phyloP scores from a whole-genome alignment of 1,284 basidiomycete genomes.

The Cutaneotrichosporon daszewskae region DNA sequence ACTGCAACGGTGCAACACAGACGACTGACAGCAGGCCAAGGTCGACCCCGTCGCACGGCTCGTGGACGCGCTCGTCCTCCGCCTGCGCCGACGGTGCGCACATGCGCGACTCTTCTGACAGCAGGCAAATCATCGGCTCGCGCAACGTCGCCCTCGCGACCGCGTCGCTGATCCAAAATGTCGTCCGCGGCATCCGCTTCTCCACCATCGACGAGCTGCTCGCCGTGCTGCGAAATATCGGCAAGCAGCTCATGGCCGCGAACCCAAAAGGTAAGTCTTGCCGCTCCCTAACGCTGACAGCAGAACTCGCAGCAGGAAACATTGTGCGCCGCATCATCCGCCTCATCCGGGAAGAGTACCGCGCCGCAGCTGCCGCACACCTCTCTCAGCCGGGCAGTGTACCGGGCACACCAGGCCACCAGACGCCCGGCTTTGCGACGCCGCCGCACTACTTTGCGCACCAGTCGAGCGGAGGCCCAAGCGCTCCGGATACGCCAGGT shows the following conservation, averaged over 20 bases:
- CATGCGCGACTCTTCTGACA: constrained; percentile 1
- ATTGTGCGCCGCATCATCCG: constrained; percentile 86
- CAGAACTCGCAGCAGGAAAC: constrained; percentile 91
- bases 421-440: constrained; percentile 38
- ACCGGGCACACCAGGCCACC: constrained; percentile 40
- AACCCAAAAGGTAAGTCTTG: constrained; percentile 75
- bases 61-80: constrained; percentile 62
- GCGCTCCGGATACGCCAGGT: constrained; percentile 9
- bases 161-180: constrained; percentile 75
- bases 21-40: constrained; percentile 10
- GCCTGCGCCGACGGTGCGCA: constrained; percentile 62
- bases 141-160: constrained; percentile 84
- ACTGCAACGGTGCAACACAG: background rate
- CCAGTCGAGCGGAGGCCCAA: background rate
- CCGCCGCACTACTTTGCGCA: constrained; percentile 35
- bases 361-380: constrained; percentile 47
- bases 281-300: background rate
- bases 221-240: constrained; percentile 71
- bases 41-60: constrained; percentile 40
- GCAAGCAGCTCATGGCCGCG: constrained; percentile 72
- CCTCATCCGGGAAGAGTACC: constrained; percentile 88
- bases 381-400: constrained; percentile 31
- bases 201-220: constrained; percentile 81
- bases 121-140: constrained; percentile 77
- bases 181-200: constrained; percentile 80